Evolutionary conservation across 75 land plant species (phyloP), one percentile per base, ranked within the genome.

Genomic region (Cryptomeria japonica): DNA sequence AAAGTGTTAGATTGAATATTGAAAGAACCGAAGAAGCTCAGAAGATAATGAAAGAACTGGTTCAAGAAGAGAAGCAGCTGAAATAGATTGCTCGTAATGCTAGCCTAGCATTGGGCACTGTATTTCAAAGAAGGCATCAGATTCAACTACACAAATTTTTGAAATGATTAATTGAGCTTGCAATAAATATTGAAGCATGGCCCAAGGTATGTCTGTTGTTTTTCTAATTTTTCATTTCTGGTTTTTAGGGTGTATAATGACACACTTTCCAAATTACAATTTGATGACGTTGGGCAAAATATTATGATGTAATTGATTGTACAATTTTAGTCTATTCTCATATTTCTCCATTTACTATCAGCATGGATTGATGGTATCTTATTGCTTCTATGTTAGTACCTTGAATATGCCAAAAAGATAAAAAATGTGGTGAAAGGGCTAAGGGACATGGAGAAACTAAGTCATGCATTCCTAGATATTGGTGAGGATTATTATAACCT

Each of bases 401-500:
- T 75, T 84, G 94, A 90, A 87, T 92, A 93, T 88, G 93, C 94
- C 3, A 97, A 97, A 89, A 91, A 88, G 86, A 91, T 90, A 90
- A 96, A 95, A 89, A 91, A 88, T 70, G 91, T 95, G 79, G 94
- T 93, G 31, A 89, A 13, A 85, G 93, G 90, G 75, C 95, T 98
- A 53, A 94, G 94, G 84, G 99, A 98, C 88, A 91, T 90, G 64
- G 99, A 95, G 88, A 98, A 98, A 91, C 83, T 94, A 38, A 87
- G 97, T 90, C 99, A 98, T 89, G 93, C 99, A 75, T 93, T 88
- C 86, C 89, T 91, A 28, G 89, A 83, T 31, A 90, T 98, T 80
- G 99, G 97, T 53, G 97, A 95, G 88, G 91, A 99, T 41, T 95
- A 96, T 76, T 93, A 93, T 42, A 96, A 94, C 84, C 98, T 98